These are phyloP conservation scores for Spathaspora gorwiae DNA, from an alignment of 805 yeast species.

Conservation along the genomic window DNA sequence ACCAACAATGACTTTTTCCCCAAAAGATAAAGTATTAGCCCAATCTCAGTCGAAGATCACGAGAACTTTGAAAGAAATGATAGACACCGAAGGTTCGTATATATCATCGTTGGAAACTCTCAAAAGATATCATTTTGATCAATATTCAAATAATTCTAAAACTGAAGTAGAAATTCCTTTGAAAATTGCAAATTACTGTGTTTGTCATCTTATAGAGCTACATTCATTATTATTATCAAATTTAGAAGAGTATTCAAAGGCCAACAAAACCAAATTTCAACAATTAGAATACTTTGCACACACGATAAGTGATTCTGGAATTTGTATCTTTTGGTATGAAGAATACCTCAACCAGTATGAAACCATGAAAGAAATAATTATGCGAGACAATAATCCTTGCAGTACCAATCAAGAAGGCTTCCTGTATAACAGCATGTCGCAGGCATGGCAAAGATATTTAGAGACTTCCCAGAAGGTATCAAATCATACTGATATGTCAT, in stretches of 20 bases:
- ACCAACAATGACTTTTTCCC: slow-evolving; percentile 17
- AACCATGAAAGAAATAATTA: slow-evolving; percentile 26
- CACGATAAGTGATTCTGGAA: slow-evolving; percentile 7
- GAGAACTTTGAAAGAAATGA: slow-evolving; percentile 39
- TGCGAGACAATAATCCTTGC: background rate
- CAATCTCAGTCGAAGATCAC: slow-evolving; percentile 9
- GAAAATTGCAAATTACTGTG: slow-evolving; percentile 2
- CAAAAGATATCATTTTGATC: slow-evolving; percentile 39
- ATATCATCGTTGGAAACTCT: slow-evolving; percentile 42
- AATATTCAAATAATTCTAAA: slow-evolving; percentile 24
- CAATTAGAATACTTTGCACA: background rate
- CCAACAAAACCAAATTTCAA: slow-evolving; percentile 8
- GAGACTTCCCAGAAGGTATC: slow-evolving; percentile 39
- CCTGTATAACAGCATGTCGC: background rate
- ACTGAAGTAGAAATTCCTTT: slow-evolving; percentile 26
- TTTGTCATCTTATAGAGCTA: slow-evolving; percentile 15
- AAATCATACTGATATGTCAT: slow-evolving; percentile 44
- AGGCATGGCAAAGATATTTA: slow-evolving; percentile 31
- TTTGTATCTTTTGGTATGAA: slow-evolving; percentile 21
- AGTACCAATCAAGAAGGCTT: background rate
- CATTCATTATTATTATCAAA: slow-evolving; percentile 24
- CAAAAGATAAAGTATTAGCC: slow-evolving; percentile 4
- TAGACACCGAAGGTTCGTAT: slow-evolving; percentile 46
- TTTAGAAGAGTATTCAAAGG: background rate
- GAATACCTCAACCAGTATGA: slow-evolving; percentile 30